Evolutionary conservation across 805 yeast species (phyloP).

Genomic region (Schizosaccharomyces osmophilus): DNA sequence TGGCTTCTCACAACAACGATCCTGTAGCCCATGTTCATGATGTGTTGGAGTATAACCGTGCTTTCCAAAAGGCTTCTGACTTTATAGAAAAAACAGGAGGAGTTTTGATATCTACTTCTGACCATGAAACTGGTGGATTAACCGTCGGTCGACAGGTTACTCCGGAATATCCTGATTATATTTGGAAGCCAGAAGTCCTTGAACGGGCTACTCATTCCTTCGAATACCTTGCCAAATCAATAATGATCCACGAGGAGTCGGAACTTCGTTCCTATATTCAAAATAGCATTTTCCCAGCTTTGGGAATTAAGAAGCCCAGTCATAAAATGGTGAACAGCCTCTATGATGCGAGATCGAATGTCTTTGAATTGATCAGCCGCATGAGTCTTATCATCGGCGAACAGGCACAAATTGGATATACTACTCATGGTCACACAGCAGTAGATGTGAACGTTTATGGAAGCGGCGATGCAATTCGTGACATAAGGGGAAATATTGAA

Average conservation of each 20-base stretch:
- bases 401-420: constrained; percentile 88
- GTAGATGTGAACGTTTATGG: constrained; percentile 88
- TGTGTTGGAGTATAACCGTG: constrained; percentile 64
- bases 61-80: constrained; percentile 48
- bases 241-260: background rate
- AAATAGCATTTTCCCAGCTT: constrained; percentile 33
- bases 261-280: constrained; percentile 6
- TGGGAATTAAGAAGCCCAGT: constrained; percentile 40
- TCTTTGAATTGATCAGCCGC: constrained; percentile 14
- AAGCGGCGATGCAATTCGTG: constrained; percentile 31
- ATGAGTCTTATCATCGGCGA: constrained; percentile 47
- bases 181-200: constrained; percentile 67
- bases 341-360: constrained; percentile 15
- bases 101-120: constrained; percentile 58
- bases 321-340: constrained; percentile 28
- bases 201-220: constrained; percentile 52
- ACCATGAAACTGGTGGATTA: constrained; percentile 91
- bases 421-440: constrained; percentile 88
- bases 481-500: constrained; percentile 59
- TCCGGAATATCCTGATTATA: constrained; percentile 51
- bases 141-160: constrained; percentile 62
- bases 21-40: constrained; percentile 88
- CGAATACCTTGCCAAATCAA: constrained; percentile 23
- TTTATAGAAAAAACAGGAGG: constrained; percentile 34
- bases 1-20: constrained; percentile 83